Evolutionary conservation across 2,329 filamentous ascomycete genomes (phyloP).

Genomic region (Diaporthe sp.): DNA sequence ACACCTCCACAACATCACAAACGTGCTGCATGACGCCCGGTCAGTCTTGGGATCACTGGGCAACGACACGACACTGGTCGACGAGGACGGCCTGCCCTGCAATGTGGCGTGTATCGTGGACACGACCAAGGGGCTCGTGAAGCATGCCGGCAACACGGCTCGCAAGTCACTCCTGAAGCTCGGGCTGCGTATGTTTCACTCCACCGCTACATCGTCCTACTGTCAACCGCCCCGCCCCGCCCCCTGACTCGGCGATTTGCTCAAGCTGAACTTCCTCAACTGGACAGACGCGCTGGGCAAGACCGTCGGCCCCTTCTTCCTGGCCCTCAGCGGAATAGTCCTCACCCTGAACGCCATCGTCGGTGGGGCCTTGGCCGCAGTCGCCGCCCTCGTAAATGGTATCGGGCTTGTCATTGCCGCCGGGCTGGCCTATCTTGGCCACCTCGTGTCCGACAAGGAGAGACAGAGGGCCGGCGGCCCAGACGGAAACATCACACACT

Average conservation of each 20-base stretch:
- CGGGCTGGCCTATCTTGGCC: constrained; percentile 23
- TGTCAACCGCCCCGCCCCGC: too few relatives aligned
- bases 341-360: neutral
- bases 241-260: too few relatives aligned
- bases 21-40: neutral
- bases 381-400: constrained; percentile 8
- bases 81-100: neutral
- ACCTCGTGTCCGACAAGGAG: constrained; percentile 14
- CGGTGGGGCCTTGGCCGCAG: neutral
- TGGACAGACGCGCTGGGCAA: neutral
- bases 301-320: neutral
- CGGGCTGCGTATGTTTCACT: neutral
- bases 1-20: neutral
- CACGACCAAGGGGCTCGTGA: neutral
- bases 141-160: neutral
- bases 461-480: neutral
- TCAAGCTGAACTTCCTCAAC: neutral
- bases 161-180: constrained; percentile 4
- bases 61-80: neutral
- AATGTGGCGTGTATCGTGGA: neutral
- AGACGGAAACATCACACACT: neutral
- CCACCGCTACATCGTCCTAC: too few relatives aligned
- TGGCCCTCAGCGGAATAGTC: neutral
- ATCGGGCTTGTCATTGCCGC: constrained; percentile 6
- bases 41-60: neutral